Evolutionary conservation across 2,329 filamentous ascomycete genomes (phyloP), one percentile per base, ranked within the genome.

Genomic region (Colletotrichum sublineola): DNA sequence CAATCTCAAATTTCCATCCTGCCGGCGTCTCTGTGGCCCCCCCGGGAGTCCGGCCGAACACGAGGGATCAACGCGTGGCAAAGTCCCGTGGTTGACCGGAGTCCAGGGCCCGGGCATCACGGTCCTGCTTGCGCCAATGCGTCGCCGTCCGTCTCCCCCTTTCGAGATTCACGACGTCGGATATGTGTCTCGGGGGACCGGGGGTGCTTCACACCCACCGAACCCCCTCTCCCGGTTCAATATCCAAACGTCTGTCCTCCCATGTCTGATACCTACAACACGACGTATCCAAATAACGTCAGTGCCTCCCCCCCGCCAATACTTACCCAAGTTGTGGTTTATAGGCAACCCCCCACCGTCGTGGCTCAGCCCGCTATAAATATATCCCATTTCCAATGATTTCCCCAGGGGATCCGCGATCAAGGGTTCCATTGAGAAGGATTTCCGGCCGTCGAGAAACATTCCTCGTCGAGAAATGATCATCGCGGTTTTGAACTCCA

Each of bases 291-390:
- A 31, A 69, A 69, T 69, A 72, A 69, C 60, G 66, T 72, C 69
- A 69, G 60, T 56, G 60, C 53, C 53, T 64, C 36, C 18, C 44
- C 44, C 53, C 44, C 53, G 56, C 60, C 52, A 60, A 36, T 46
- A 31, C 46, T n/a, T 24, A 15, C 46, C 33, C n/a, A 31, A 42
- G 15, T 20, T 11, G 20, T 9, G 57, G 33, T 15, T 46, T 33
- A 40, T 42, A 31, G 36, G 15, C 8, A 12, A 24, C 6, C 24
- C 48, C 24, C 14, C n/a, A 3, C 33, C 48, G 53, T 72, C 53
- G 69, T 72, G 69, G 69, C 69, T 72, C 66, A 72, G 66, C 60
- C 66, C 66, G 60, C 69, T 72, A 72, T 72, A 72, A 72, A 72
- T 72, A 72, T 55, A 69, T 55, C 46, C 52, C 58, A 64, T 48